phyloP scores from a whole-genome alignment of 352 stramenopile genomes.

The Phytophthora pluvialis region DNA sequence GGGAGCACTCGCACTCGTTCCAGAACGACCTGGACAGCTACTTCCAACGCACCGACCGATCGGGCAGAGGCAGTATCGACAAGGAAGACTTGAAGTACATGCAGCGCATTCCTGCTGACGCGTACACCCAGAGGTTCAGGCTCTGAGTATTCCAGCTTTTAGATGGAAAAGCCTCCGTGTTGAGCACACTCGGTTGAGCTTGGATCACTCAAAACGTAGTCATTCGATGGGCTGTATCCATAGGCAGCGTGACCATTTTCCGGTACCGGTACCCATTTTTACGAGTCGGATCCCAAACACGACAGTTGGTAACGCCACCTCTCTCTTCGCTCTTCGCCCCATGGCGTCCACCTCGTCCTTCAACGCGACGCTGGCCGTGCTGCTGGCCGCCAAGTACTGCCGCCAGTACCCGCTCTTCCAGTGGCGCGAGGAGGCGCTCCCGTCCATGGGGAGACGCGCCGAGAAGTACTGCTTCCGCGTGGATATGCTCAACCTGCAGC shows the following conservation, averaged over 20 bases:
- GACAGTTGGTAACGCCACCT: too few species aligned
- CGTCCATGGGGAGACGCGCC: slow-evolving; percentile 54
- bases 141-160: slow-evolving; percentile 14
- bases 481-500: slow-evolving; percentile 69
- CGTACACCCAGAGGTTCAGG: slow-evolving; percentile 54
- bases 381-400: slow-evolving; percentile 80
- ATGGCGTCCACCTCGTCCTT: slow-evolving; percentile 52
- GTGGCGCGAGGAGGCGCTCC: slow-evolving; percentile 75
- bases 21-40: slow-evolving; percentile 62
- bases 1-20: slow-evolving; percentile 54
- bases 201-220: too few species aligned
- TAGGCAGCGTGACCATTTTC: neutral
- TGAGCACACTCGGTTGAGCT: slow-evolving; percentile 25
- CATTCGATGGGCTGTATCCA: too few species aligned
- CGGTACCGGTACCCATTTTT: neutral
- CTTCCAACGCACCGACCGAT: slow-evolving; percentile 60
- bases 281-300: too few species aligned
- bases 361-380: slow-evolving; percentile 66
- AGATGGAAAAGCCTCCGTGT: neutral
- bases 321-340: neutral
- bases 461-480: slow-evolving; percentile 81
- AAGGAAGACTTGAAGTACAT: slow-evolving; percentile 53
- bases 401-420: slow-evolving; percentile 68
- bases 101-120: slow-evolving; percentile 50
- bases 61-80: slow-evolving; percentile 46